Percentiles rank a stretch among this genome's conserved stretches.
Conservation (phyloP, 2,329 filamentous ascomycete genomes). For the Fusarium protoensiforme region DNA sequence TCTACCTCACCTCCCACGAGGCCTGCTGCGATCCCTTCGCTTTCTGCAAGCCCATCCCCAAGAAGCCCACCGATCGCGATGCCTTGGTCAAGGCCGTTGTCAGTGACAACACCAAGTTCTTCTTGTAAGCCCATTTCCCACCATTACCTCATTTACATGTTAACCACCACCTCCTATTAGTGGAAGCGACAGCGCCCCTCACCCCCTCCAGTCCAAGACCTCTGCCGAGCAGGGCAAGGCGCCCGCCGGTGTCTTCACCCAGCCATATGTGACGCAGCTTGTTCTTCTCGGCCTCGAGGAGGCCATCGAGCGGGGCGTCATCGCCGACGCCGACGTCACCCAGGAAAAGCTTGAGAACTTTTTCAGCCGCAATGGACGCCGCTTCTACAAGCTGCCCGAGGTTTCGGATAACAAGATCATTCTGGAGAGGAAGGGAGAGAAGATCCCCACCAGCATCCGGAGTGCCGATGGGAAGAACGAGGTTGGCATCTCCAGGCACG, state of each 20-base stretch:
- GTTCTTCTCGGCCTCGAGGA: slow-evolving; percentile 72
- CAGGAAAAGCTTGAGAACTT: slow-evolving; percentile 66
- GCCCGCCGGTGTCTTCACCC: slow-evolving; percentile 83
- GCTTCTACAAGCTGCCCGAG: slow-evolving; percentile 61
- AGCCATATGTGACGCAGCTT: slow-evolving; percentile 74
- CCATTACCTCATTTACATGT: background rate
- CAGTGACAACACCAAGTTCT: slow-evolving; percentile 73
- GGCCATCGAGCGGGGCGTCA: slow-evolving; percentile 65
- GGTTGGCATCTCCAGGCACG: slow-evolving; percentile 57
- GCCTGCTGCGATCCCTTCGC: slow-evolving; percentile 64
- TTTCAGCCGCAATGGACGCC: slow-evolving; percentile 62
- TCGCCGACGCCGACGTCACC: slow-evolving; percentile 63
- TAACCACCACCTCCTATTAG: slow-evolving; percentile 37
- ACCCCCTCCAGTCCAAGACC: slow-evolving; percentile 69
- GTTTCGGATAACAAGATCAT: slow-evolving; percentile 45
- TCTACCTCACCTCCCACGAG: slow-evolving; percentile 83
- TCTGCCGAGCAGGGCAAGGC: slow-evolving; percentile 60
- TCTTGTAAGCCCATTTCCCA: slow-evolving; percentile 66
- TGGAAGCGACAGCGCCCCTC: slow-evolving; percentile 73
- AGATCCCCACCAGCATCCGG: slow-evolving; percentile 52
- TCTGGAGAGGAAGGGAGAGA: slow-evolving; percentile 55
- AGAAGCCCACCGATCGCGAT: slow-evolving; percentile 77
- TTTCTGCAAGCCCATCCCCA: slow-evolving; percentile 84
- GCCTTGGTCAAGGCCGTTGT: slow-evolving; percentile 75
- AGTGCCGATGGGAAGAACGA: slow-evolving; percentile 53